Percentiles rank a stretch among this genome's conserved stretches.
Conservation (phyloP, 106 monocot genomes). For the Allium fistulosum region DNA sequence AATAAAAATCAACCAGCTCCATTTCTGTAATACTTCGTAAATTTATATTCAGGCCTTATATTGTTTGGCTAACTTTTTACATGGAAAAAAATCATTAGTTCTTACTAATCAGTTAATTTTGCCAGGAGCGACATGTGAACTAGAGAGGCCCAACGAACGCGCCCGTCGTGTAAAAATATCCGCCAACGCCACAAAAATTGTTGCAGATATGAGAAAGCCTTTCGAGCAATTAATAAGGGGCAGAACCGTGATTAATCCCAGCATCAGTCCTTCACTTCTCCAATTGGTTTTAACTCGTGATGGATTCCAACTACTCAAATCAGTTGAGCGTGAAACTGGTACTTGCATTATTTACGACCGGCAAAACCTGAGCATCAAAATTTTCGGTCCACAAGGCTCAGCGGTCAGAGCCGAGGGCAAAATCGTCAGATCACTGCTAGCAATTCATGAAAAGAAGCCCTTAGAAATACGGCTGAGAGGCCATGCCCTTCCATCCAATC, state of each 20-base stretch:
- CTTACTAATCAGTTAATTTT: neutral
- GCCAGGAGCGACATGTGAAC: slow-evolving; percentile 3
- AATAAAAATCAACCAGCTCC: no score
- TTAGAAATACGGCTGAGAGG: slow-evolving; percentile 60
- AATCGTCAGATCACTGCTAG: slow-evolving; percentile 31
- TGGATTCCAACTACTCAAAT: slow-evolving; percentile 39
- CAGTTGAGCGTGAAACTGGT: slow-evolving; percentile 53
- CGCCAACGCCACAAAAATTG: slow-evolving; percentile 64
- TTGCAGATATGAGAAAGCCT: slow-evolving; percentile 71
- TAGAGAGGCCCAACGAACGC: slow-evolving; percentile 32
- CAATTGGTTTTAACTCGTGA: slow-evolving; percentile 49
- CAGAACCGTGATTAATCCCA: slow-evolving; percentile 43
- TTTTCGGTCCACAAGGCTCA: slow-evolving; percentile 44
- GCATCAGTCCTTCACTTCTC: slow-evolving; percentile 26
- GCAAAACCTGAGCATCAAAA: slow-evolving; percentile 36
- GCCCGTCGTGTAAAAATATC: slow-evolving; percentile 40
- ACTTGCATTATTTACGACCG: slow-evolving; percentile 67
- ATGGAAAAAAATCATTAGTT: neutral
- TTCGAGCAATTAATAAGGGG: slow-evolving; percentile 70
- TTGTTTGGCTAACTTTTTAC: no score
- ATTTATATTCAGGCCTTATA: no score
- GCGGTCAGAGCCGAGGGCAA: slow-evolving; percentile 44
- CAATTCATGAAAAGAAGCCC: slow-evolving; percentile 46
- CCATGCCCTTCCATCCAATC: slow-evolving; percentile 40
- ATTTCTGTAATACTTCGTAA: no score